Conservation (phyloP, 2,329 filamentous ascomycete species). For the Penicillium sp. region DNA sequence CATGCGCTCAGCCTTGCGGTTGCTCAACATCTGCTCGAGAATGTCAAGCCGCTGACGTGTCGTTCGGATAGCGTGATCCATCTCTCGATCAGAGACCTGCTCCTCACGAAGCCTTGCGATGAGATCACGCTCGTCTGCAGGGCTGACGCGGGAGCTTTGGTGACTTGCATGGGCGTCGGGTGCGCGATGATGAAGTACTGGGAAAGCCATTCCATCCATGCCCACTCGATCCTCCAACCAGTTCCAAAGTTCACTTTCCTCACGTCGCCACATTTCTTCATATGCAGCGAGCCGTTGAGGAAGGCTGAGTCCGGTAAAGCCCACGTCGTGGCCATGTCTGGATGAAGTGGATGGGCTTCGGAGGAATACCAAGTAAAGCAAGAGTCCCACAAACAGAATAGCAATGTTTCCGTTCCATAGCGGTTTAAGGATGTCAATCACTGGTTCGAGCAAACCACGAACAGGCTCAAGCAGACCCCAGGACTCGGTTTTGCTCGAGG, state of each 20-base stretch:
- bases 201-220: conserved; percentile 60
- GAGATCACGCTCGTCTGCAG: conserved; percentile 49
- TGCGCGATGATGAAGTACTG: conserved; percentile 34
- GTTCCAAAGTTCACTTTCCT: conserved; percentile 88
- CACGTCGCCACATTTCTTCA: conserved; percentile 86
- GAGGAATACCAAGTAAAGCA: conserved; percentile 76
- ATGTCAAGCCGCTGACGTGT: conserved; percentile 83
- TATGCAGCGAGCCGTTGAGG: conserved; percentile 79
- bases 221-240: conserved; percentile 89
- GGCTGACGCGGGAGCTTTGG: conserved; percentile 48
- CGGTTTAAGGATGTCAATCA: conserved; percentile 70
- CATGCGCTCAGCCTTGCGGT: conserved; percentile 50
- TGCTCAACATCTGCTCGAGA: conserved; percentile 72
- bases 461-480: conserved; percentile 87
- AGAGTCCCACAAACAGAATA: conserved; percentile 71
- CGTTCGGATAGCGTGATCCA: conserved; percentile 78
- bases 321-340: conserved; percentile 41
- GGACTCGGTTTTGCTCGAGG: conserved; percentile 50
- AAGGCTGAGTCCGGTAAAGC: conserved; percentile 46
- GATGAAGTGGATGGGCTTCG: conserved; percentile 48
- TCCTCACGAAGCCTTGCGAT: conserved; percentile 64
- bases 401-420: conserved; percentile 77
- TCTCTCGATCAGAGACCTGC: conserved; percentile 72
- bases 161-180: conserved; percentile 42
- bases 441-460: conserved; percentile 68